Base-by-base conservation (phyloP, 177 flowering plant genomes). In the Vitis hybrid region DNA sequence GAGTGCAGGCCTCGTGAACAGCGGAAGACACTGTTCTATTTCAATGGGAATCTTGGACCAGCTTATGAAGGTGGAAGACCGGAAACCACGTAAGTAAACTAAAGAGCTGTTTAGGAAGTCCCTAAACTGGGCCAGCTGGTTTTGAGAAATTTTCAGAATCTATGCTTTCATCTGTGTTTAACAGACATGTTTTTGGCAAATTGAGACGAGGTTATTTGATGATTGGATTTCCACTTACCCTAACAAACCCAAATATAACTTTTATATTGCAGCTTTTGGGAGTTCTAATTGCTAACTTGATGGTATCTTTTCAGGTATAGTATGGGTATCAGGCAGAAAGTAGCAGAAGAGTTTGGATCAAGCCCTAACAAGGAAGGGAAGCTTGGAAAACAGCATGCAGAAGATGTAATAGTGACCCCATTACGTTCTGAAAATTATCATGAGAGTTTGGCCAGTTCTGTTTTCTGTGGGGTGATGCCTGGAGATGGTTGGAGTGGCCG, bases 401-500 rank as follows among this genome's bases (percentile, higher is more conserved):
- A 82, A 60, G 92, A 93, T 81, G 97, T 93, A 40, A 80, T 87
- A 67, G 98, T 95, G 32, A 91, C 97, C 32, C 82, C 92, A 21
- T 10, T 80, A 24, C 98, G 96, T 46, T 79, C 98, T 64, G 75
- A 67, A 7, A 73, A 81, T 76, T 95, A 95, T 74, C 80, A 81
- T 56, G 84, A 78, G 52, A 88, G 85, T 49, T 67, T 95, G 68
- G 90, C 94, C 9, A 85, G 82, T 80, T 95, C 99, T 67, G 64
- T 85, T 52, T 95, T 95, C 63, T 95, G 99, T 82, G 98, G 97
- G 56, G 97, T 93, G n/a, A 82, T 95, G 65, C 99, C 99, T 64
- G 99, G 99, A 74, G 99, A 95, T 83, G 99, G 99, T 57, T 95
- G 99, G 99, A 95, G 98, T 80, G 99, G 99, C 70, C 86, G 99